phyloP scores from a whole-genome alignment of 1,284 basidiomycete species.

The Vanrija pseudolonga region DNA sequence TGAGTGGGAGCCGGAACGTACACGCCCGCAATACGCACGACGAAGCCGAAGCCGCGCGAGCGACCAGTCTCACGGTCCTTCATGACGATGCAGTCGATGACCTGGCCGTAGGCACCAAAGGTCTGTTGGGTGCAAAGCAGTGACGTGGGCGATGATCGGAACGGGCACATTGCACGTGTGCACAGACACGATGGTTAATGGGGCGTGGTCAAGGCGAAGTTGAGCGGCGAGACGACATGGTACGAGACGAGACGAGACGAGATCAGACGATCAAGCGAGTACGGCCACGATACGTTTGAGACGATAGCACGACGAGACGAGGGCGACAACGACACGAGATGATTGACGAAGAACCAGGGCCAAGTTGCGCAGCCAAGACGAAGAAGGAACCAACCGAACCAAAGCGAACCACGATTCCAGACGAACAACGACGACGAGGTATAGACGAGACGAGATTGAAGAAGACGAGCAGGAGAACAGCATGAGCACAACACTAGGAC shows the following conservation, averaged over 20 bases:
- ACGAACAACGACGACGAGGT: background rate
- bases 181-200: too few species aligned
- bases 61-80: constrained; percentile 95
- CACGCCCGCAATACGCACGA: constrained; percentile 48
- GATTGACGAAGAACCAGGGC: background rate
- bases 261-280: background rate
- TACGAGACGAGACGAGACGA: background rate
- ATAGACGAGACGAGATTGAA: constrained; percentile 15
- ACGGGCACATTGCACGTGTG: background rate
- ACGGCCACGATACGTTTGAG: constrained; percentile 6
- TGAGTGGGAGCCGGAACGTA: background rate
- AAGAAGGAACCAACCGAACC: too few species aligned
- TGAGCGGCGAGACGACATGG: background rate
- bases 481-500: constrained; percentile 67
- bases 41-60: constrained; percentile 94
- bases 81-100: constrained; percentile 77
- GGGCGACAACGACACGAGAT: too few species aligned
- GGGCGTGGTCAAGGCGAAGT: too few species aligned
- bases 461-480: constrained; percentile 4
- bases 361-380: too few species aligned
- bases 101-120: constrained; percentile 47
- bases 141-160: background rate
- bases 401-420: background rate
- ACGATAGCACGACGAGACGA: too few species aligned
- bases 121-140: constrained; percentile 21